Conservation (phyloP, 257 asterid genomes). For the Solanum chiquidenum region DNA sequence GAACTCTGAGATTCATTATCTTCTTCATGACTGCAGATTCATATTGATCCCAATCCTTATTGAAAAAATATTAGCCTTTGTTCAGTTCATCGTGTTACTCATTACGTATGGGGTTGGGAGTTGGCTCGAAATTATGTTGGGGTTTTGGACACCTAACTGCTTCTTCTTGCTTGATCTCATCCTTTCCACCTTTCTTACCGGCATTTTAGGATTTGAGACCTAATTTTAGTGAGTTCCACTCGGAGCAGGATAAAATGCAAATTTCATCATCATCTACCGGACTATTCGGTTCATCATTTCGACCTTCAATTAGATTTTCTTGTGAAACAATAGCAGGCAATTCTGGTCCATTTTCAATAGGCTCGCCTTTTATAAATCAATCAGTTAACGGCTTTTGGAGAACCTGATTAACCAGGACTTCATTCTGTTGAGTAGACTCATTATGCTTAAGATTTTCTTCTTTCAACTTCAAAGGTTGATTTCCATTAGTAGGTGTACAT, state of each 20-base stretch:
- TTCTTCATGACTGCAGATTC: background rate
- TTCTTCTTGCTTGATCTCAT: background rate
- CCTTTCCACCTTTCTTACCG: background rate
- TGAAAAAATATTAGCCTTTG: too few relatives aligned
- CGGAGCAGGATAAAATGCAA: background rate
- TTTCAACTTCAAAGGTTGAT: too few relatives aligned
- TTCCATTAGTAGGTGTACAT: too few relatives aligned
- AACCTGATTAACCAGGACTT: background rate
- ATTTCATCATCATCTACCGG: background rate
- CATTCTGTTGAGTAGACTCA: background rate
- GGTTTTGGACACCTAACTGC: too few relatives aligned
- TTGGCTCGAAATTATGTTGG: too few relatives aligned
- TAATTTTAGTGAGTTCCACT: background rate
- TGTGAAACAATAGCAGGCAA: background rate
- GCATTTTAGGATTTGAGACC: background rate
- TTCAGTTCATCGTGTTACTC: too few relatives aligned
- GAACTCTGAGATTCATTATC: background rate
- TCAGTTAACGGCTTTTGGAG: background rate
- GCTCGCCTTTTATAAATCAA: background rate
- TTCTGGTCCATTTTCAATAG: background rate
- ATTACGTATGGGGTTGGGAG: too few relatives aligned
- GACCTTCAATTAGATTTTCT: background rate
- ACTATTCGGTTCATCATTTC: background rate
- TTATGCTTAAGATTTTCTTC: too few relatives aligned
- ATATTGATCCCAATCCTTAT: too few relatives aligned